phyloP scores from a whole-genome alignment of 2,329 filamentous ascomycete genomes.

The Myriosclerotinia curreyana region DNA sequence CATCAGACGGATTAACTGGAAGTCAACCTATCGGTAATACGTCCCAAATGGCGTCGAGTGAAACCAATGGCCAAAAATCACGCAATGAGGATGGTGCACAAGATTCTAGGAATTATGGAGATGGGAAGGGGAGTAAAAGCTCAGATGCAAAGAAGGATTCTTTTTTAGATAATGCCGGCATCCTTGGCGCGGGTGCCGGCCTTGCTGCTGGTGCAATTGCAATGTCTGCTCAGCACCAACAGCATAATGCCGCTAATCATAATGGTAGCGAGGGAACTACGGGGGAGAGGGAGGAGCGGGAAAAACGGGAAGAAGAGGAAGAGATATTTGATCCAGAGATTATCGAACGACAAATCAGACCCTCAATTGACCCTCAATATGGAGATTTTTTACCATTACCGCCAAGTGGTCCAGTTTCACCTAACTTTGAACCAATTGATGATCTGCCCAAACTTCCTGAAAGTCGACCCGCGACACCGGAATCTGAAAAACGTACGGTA shows the following conservation, averaged over 20 bases:
- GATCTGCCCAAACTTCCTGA: constrained; percentile 53
- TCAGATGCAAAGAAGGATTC: constrained; percentile 46
- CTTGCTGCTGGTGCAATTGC: constrained; percentile 49
- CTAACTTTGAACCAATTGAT: constrained; percentile 40
- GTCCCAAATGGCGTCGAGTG: constrained; percentile 31
- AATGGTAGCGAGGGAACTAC: constrained; percentile 30
- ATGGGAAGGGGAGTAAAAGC: constrained; percentile 35
- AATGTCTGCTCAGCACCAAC: constrained; percentile 39
- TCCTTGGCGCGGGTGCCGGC: constrained; percentile 68
- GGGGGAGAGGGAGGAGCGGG: constrained; percentile 20
- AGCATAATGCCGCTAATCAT: constrained; percentile 39
- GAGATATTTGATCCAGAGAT: constrained; percentile 56
- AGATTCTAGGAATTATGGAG: constrained; percentile 30
- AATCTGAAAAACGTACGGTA: constrained; percentile 31
- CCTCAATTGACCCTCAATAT: constrained; percentile 64
- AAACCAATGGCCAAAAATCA: constrained; percentile 28
- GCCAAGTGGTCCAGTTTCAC: constrained; percentile 56
- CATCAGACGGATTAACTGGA: constrained; percentile 32
- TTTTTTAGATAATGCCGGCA: constrained; percentile 73
- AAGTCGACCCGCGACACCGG: constrained; percentile 51
- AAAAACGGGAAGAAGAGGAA: neutral
- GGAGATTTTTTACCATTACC: constrained; percentile 63
- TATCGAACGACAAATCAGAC: constrained; percentile 55
- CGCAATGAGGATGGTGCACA: constrained; percentile 30
- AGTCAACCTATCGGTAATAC: constrained; percentile 32